Conservation (phyloP, 1,284 basidiomycete genomes). For the Trametes sp. region DNA sequence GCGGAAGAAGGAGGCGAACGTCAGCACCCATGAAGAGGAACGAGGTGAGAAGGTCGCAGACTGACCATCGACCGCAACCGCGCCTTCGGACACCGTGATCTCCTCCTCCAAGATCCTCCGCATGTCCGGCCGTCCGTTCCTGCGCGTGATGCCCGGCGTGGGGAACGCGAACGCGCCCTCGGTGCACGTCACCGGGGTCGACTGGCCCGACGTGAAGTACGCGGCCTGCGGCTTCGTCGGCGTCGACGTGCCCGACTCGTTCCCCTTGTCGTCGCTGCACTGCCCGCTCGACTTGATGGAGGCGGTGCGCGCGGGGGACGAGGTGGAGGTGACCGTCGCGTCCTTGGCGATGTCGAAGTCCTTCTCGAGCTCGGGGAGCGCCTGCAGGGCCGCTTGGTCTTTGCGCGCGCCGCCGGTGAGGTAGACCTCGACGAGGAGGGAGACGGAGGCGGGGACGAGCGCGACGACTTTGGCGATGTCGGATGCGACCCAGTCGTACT, state of each 20-base stretch:
- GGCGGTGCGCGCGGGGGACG: not conserved
- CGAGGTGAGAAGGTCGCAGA: conserved; percentile 1
- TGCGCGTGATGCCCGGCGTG: conserved; percentile 8
- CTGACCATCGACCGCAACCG: conserved; percentile 36
- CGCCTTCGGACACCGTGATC: conserved; percentile 28
- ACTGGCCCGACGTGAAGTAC: not conserved
- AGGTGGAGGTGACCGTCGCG: not conserved
- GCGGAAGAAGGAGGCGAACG: not conserved
- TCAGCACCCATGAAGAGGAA: not conserved
- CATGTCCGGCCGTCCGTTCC: conserved; percentile 29
- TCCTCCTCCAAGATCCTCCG: conserved; percentile 31
- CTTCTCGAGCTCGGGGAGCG: conserved; percentile 20
- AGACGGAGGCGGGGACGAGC: conserved; percentile 21
- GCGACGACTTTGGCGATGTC: conserved; percentile 29
- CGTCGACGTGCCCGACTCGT: conserved; percentile 9
- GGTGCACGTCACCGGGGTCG: not conserved
- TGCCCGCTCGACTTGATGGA: conserved; percentile 5
- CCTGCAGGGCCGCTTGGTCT: not conserved
- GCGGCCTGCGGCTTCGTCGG: conserved; percentile 14
- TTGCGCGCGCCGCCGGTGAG: conserved; percentile 26
- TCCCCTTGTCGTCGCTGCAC: conserved; percentile 3
- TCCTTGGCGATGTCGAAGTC: conserved; percentile 19
- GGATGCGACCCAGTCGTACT: conserved; percentile 33
- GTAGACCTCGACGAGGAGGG: conserved; percentile 31
- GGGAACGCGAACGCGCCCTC: not conserved